These are phyloP conservation scores for Rhodotorula sp. DNA, from an alignment of 1,284 basidiomycete genomes.

Conservation along the genomic window DNA sequence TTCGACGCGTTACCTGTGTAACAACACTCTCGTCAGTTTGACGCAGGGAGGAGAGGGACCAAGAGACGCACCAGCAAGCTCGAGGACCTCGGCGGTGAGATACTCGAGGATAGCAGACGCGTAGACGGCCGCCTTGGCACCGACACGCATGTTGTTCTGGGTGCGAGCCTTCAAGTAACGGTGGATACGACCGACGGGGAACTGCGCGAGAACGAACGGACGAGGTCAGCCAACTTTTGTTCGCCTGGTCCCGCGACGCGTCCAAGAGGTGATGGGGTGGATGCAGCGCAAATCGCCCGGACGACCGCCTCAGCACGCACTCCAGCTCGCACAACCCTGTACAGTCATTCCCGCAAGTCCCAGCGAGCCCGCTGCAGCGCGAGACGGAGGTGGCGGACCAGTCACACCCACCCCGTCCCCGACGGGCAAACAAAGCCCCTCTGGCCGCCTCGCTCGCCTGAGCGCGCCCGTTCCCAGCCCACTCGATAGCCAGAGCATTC, in stretches of 20 bases:
- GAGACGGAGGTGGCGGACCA: not conserved
- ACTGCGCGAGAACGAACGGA: constrained; percentile 55
- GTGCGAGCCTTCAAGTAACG: constrained; percentile 91
- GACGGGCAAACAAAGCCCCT: constrained; percentile 19
- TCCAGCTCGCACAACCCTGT: not conserved
- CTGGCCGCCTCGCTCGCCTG: not conserved
- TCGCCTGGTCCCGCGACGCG: not conserved
- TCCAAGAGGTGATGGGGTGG: not conserved
- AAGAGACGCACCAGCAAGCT: constrained; percentile 68
- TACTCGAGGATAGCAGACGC: constrained; percentile 89
- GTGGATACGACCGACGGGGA: constrained; percentile 90
- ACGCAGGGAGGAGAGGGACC: not conserved
- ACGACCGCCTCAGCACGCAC: not conserved
- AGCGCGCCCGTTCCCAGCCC: not conserved
- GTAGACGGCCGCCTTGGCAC: constrained; percentile 88
- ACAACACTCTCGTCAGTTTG: not conserved
- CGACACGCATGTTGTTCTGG: constrained; percentile 88
- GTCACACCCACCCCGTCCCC: not conserved
- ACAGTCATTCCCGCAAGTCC: too few relatives aligned
- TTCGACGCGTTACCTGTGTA: constrained; percentile 87
- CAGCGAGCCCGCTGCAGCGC: too few relatives aligned
- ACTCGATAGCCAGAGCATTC: not conserved
- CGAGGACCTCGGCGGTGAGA: constrained; percentile 83
- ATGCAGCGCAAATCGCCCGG: not conserved
- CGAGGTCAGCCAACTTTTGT: not conserved